Evolutionary conservation across 1,284 basidiomycete genomes (phyloP).

Genomic region (Schizophyllum commune): DNA sequence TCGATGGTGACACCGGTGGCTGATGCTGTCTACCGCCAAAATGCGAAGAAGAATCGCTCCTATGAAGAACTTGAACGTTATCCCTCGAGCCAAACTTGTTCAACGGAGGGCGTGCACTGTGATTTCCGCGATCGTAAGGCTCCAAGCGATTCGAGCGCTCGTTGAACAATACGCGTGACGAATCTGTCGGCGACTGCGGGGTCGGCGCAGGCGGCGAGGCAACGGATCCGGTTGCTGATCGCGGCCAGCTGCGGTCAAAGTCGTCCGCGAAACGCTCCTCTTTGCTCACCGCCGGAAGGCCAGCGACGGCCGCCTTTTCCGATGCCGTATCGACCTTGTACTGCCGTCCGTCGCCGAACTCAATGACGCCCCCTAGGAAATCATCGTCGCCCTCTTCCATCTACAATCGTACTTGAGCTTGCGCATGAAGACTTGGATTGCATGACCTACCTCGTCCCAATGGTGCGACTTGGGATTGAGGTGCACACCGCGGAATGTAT

Average conservation of each 20-base stretch:
- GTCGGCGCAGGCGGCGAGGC: conserved; percentile 21
- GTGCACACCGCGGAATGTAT: conserved; percentile 88
- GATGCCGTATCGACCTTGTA: conserved; percentile 63
- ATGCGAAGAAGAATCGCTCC: conserved; percentile 14
- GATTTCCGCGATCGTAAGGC: conserved; percentile 38
- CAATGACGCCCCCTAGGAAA: conserved; percentile 82
- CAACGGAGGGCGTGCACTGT: conserved; percentile 22
- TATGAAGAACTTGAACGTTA: conserved; percentile 41
- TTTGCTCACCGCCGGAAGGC: conserved; percentile 47
- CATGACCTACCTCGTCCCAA: conserved; percentile 82
- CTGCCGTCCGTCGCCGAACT: conserved; percentile 87
- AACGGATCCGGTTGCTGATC: conserved; percentile 39
- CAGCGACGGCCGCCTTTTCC: conserved; percentile 10
- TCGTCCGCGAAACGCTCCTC: conserved; percentile 82
- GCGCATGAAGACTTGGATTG: not conserved
- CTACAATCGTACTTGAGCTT: conserved; percentile 24
- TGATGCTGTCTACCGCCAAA: too few species aligned
- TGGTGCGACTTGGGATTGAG: conserved; percentile 88
- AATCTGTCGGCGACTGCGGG: conserved; percentile 41
- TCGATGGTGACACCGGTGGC: too few species aligned
- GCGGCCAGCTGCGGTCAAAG: conserved; percentile 90
- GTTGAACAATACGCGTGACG: conserved; percentile 76
- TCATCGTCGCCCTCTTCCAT: conserved; percentile 90
- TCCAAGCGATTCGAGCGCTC: conserved; percentile 83
- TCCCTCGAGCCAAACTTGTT: conserved; percentile 14